Conservation (phyloP, 345 rosid genomes). For the Salix arbutifolia region DNA sequence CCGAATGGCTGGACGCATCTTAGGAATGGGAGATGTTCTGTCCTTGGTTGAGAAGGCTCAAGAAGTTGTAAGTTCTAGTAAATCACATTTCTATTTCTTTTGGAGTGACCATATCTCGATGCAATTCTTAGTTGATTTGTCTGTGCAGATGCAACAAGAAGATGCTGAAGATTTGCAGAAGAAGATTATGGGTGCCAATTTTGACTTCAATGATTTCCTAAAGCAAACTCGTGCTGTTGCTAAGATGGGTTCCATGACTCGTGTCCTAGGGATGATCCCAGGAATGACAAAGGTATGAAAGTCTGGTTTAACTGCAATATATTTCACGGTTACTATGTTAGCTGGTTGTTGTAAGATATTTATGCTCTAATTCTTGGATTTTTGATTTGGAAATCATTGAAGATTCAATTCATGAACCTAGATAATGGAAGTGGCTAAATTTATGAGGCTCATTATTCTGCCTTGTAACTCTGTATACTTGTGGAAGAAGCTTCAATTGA, state of each 20-base stretch:
- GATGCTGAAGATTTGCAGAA: conserved; percentile 96
- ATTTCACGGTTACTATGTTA: not conserved
- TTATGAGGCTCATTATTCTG: conserved; percentile 1
- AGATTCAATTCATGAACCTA: not conserved
- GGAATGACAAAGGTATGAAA: conserved; percentile 83
- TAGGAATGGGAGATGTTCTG: conserved; percentile 98
- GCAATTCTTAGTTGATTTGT: conserved; percentile 17
- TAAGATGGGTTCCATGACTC: conserved; percentile 95
- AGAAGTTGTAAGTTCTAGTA: conserved; percentile 71
- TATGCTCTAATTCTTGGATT: not conserved
- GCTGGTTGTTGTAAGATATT: not conserved
- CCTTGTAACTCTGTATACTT: not conserved
- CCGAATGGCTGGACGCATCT: conserved; percentile 95
- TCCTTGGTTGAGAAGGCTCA: conserved; percentile 96
- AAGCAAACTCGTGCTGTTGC: conserved; percentile 96
- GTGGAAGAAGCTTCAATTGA: not conserved
- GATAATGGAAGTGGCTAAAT: not conserved
- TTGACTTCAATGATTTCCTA: conserved; percentile 92
- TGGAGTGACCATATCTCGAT: conserved; percentile 1
- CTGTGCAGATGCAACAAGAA: conserved; percentile 79
- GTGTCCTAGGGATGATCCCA: conserved; percentile 94
- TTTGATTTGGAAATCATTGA: not conserved
- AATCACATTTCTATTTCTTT: conserved; percentile 8
- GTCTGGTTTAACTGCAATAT: conserved; percentile 6
- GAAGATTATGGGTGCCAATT: conserved; percentile 96